Evolutionary conservation across 177 flowering plant genomes (phyloP), one percentile per base, ranked within the genome.

Genomic region (Telopea speciosissima): DNA sequence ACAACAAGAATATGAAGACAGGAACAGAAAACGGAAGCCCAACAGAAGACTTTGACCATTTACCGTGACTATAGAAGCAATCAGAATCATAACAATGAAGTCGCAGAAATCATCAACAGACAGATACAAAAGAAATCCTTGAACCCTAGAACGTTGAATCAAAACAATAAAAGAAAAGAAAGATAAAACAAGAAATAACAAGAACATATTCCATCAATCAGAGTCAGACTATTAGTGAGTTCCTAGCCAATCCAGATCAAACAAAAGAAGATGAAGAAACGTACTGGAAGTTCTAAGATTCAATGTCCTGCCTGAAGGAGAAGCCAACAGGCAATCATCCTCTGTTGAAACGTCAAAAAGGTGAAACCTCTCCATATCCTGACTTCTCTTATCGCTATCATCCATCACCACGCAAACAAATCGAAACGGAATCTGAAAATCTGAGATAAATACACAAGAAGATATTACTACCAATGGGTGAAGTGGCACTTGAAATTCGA

Each of bases 291-390:
- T 65, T 19, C 19, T 67, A 24, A 12, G 54, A n/a, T 45, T n/a
- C 4, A 16, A 72, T 28, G 64, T 52, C 24, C 26, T 66, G 24
- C 65, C 56, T 4, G 69, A 24, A 75, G 85, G 69, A 5, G 80
- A 74, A 64, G 17, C 68, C 36, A 82, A 33, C 70, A 86, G 85
- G 45, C 72, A 79, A 60, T 84, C 87, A 65, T 86, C 82, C 72
- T 84, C 89, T 25, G 66, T 69, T 11, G 80, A 81, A 31, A 84
- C 74, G 65, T 84, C 87, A 66, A 84, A 76, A 70, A 81, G 80
- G 45, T 79, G 77, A 25, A 85, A 72, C 68, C 75, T 66, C 2
- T 70, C n/a, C 4, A 68, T 68, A 24, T 74, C 80, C 24, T 59
- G 31, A 54, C 58, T 58, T 19, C 33, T n/a, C 24, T 72, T 56